Evolutionary conservation across 352 stramenopile genomes (phyloP), one percentile per base, ranked within the genome.

Genomic region (Lagenidium giganteum): DNA sequence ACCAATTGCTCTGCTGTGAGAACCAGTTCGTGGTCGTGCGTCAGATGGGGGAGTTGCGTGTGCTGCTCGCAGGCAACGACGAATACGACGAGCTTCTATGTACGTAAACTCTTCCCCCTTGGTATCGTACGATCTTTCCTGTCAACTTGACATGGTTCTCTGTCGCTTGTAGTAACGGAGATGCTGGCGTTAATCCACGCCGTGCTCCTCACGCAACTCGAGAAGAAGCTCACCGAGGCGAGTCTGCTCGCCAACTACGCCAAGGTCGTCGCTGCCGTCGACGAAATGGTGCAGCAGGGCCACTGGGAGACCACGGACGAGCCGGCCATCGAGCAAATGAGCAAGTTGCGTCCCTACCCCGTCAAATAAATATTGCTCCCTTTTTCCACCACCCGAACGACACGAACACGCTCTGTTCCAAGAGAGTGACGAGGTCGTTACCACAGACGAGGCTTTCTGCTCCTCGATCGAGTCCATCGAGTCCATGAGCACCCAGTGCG

Each of bases 61-160:
- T 81, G 34, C 69, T 82, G 29, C 64, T 88, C 8, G 71, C 67
- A 8, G 76, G 76, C 17, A 82, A 49, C 23, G 52, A 63, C 17
- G 76, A 86, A 34, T 86, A 88, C 46, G 76, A 88, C 37, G 76
- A 88, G 27, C 69, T 88, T 28, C 70, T 85, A 13, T 66, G 75
- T 87, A 61, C 42, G 71, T 72, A 28, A 20, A 13, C 32, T 20
- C 16, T 13, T 18, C 32, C 32, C 16, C 11, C 32, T 49, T 12
- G 33, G 5, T 22, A 42, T 9, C 26, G 16, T 42, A 11, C 28
- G 8, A 21, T 51, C 2, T 2, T 12, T 22, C 24, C 16, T 56
- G 23, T 46, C 17, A 3, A 14, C 16, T 16, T 46, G 26, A 37
- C 17, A 22, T n/a, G 26, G 16, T 17, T 14, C 5, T 38, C 41